phyloP scores from a whole-genome alignment of 2,329 filamentous ascomycete genomes.

The Teratosphaeria gauchensis region DNA sequence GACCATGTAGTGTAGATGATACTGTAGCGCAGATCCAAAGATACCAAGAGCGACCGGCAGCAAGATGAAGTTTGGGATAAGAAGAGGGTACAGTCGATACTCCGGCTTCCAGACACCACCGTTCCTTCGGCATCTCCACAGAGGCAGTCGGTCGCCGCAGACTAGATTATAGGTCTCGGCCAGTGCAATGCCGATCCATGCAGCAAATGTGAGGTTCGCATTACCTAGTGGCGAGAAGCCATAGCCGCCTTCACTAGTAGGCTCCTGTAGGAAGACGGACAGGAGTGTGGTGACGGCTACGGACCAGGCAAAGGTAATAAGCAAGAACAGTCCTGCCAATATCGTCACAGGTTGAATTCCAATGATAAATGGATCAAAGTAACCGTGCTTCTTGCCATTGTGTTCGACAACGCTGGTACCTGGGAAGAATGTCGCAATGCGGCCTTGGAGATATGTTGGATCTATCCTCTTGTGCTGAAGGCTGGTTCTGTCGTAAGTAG shows the following conservation, averaged over 20 bases:
- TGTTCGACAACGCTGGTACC: conserved; percentile 11
- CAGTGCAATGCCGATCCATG: conserved; percentile 33
- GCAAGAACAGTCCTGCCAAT: conserved; percentile 29
- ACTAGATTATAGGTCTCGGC: conserved; percentile 29
- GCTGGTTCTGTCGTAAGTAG: not conserved
- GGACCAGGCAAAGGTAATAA: conserved; percentile 24
- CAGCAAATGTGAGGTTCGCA: conserved; percentile 30
- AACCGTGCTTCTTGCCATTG: conserved; percentile 7
- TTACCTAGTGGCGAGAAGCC: conserved; percentile 33
- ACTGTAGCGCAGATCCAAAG: conserved; percentile 32
- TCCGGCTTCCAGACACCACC: conserved; percentile 31
- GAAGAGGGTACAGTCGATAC: conserved; percentile 27
- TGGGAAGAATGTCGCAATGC: conserved; percentile 24
- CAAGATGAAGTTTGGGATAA: conserved; percentile 8
- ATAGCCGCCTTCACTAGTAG: conserved; percentile 30
- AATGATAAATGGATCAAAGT: conserved; percentile 20
- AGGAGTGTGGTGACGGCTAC: conserved; percentile 13
- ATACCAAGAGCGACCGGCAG: conserved; percentile 28
- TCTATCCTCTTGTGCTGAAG: not conserved
- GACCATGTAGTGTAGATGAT: conserved; percentile 32
- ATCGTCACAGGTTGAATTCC: conserved; percentile 22
- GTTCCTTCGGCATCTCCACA: conserved; percentile 24
- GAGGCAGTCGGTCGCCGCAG: conserved; percentile 31
- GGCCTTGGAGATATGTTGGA: conserved; percentile 4
- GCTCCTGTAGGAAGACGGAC: conserved; percentile 29